A percentile compares a stretch with the other conserved stretches of the same genome.
phyloP scores from a whole-genome alignment of 192 early-diverging fungal genomes.

The Fimicolochytrium jonesii region DNA sequence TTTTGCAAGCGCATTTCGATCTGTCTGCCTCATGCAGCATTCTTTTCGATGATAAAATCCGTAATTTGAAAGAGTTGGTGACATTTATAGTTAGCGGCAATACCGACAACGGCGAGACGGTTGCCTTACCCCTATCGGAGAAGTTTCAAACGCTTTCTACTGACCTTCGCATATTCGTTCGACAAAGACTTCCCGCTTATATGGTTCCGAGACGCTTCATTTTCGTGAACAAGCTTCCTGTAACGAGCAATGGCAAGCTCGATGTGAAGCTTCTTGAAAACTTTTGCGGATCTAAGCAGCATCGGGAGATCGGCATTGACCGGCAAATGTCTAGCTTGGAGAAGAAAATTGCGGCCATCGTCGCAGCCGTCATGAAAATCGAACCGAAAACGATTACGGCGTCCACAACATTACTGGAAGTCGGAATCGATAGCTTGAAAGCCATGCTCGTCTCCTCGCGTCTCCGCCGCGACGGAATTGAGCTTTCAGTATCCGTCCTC shows the following conservation, averaged over 20 bases:
- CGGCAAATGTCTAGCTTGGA: conserved; percentile 4
- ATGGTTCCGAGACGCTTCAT: conserved; percentile 14
- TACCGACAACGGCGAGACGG: too few species aligned
- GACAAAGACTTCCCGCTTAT: not conserved
- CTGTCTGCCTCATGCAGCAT: too few species aligned
- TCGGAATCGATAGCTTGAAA: conserved; percentile 13
- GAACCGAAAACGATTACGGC: not conserved
- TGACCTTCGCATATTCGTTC: too few species aligned
- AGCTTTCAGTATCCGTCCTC: not conserved
- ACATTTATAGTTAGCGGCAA: conserved; percentile 21
- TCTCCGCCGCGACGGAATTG: conserved; percentile 2
- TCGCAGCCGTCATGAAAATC: not conserved
- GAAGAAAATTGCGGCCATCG: not conserved
- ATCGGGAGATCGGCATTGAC: not conserved
- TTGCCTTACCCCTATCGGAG: too few species aligned
- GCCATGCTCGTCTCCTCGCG: conserved; percentile 8
- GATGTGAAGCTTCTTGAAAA: not conserved
- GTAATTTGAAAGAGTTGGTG: conserved; percentile 6
- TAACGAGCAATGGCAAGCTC: conserved; percentile 8
- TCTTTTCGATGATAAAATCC: too few species aligned
- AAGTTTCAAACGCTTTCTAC: too few species aligned
- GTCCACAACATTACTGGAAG: conserved; percentile 8
- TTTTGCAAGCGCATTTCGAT: too few species aligned
- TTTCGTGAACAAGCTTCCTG: conserved; percentile 4
- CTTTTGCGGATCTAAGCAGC: too few species aligned